These are phyloP conservation scores for Starmerella apis DNA, from an alignment of 805 yeast species.

Conservation along the genomic window DNA sequence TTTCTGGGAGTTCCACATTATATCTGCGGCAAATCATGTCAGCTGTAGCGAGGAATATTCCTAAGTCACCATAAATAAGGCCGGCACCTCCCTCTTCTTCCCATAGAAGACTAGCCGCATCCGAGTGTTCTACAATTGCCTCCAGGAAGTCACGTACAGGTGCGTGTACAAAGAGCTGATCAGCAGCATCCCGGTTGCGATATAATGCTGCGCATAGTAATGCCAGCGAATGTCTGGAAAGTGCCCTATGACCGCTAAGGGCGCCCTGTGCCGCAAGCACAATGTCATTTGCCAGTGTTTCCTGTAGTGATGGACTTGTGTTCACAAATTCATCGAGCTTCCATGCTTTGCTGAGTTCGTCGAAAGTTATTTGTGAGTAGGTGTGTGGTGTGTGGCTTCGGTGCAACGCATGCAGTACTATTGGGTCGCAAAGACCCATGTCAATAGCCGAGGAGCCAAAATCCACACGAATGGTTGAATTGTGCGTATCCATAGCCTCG, in stretches of 20 bases:
- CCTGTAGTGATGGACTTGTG: constrained; percentile 15
- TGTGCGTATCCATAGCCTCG: constrained; percentile 17
- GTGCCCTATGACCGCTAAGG: neutral
- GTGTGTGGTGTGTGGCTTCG: constrained; percentile 16
- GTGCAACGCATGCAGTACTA: constrained; percentile 24
- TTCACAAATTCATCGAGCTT: neutral
- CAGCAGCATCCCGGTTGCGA: constrained; percentile 36
- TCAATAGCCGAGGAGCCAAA: constrained; percentile 23
- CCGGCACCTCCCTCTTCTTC: constrained; percentile 19
- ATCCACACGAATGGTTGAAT: constrained; percentile 14
- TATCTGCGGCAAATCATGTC: constrained; percentile 5
- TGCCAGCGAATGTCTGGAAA: constrained; percentile 15
- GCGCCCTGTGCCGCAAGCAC: constrained; percentile 11
- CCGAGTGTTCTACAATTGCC: constrained; percentile 39
- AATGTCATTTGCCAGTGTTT: constrained; percentile 11
- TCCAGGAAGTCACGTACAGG: constrained; percentile 38
- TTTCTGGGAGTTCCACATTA: neutral
- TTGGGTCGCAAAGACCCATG: constrained; percentile 24
- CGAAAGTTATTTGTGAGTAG: neutral
- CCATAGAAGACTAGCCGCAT: constrained; percentile 11
- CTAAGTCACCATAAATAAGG: constrained; percentile 16
- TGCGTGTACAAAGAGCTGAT: constrained; percentile 37
- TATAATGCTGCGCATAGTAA: constrained; percentile 42
- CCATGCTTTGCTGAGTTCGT: neutral
- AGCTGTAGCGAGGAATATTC: constrained; percentile 7